Evolutionary conservation across 2,329 filamentous ascomycete species (phyloP).

Genomic region (Trichoderma semiorbis): DNA sequence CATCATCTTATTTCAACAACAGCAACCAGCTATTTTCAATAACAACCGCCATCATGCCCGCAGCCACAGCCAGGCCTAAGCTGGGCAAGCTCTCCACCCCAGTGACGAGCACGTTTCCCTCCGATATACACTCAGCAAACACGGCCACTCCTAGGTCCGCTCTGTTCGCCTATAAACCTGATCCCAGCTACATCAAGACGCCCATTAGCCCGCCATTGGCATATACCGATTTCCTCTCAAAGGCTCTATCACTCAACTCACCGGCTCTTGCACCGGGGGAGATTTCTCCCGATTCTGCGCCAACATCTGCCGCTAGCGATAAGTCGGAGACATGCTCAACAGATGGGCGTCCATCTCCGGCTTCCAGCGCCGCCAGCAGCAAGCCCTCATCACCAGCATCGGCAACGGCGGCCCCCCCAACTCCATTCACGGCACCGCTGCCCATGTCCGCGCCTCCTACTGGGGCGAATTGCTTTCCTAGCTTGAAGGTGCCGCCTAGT

Average conservation of each 20-base stretch:
- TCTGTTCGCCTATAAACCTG: slow-evolving; percentile 39
- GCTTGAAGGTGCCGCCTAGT: slow-evolving; percentile 74
- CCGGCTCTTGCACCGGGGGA: slow-evolving; percentile 56
- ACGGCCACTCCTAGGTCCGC: slow-evolving; percentile 65
- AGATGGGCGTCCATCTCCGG: slow-evolving; percentile 50
- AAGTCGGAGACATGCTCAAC: slow-evolving; percentile 56
- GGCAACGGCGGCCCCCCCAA: slow-evolving; percentile 41
- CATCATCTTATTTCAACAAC: neutral
- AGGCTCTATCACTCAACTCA: slow-evolving; percentile 72
- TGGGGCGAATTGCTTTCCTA: slow-evolving; percentile 58
- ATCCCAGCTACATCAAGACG: slow-evolving; percentile 67
- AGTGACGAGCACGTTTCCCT: slow-evolving; percentile 60
- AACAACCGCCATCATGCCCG: slow-evolving; percentile 42
- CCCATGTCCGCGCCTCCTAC: slow-evolving; percentile 61
- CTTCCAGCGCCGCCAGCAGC: slow-evolving; percentile 30
- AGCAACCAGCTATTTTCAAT: slow-evolving; percentile 11
- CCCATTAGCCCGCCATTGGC: slow-evolving; percentile 87
- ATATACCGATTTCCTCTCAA: slow-evolving; percentile 84
- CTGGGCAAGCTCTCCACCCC: slow-evolving; percentile 61
- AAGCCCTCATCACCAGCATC: slow-evolving; percentile 36
- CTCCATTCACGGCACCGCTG: slow-evolving; percentile 49
- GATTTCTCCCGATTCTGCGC: slow-evolving; percentile 45
- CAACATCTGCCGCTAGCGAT: slow-evolving; percentile 56
- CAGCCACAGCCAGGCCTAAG: slow-evolving; percentile 51
- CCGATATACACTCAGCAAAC: slow-evolving; percentile 56